These are phyloP conservation scores for Osmanthus fragrans DNA, from an alignment of 257 asterid genomes.

Conservation along the genomic window DNA sequence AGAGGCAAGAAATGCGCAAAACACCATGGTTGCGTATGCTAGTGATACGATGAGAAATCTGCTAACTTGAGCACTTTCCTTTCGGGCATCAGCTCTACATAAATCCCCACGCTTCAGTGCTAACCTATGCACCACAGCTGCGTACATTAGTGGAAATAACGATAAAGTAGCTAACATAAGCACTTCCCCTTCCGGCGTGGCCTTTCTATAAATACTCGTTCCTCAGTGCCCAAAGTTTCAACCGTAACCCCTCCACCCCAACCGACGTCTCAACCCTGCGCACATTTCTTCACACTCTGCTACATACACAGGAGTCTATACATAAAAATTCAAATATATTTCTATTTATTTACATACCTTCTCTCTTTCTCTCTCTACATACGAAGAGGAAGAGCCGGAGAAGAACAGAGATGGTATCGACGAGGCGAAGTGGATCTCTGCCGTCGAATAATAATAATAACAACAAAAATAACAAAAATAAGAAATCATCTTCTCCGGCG, in stretches of 20 bases:
- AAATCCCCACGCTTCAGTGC: too few species aligned
- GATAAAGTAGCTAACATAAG: too few species aligned
- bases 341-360: not conserved
- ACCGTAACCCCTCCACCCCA: not conserved
- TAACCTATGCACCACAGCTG: not conserved
- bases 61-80: not conserved
- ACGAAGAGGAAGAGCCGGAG: slow-evolving; percentile 7
- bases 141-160: not conserved
- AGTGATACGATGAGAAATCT: not conserved
- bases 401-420: slow-evolving; percentile 40
- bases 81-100: too few species aligned
- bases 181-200: not conserved
- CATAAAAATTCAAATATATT: not conserved
- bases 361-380: not conserved
- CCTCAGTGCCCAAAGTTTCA: not conserved
- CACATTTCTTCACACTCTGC: not conserved
- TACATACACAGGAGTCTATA: not conserved
- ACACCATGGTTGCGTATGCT: not conserved
- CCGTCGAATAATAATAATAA: slow-evolving; percentile 29
- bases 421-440: slow-evolving; percentile 53
- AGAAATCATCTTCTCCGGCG: slow-evolving; percentile 35
- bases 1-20: not conserved
- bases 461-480: slow-evolving; percentile 10
- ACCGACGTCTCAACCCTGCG: not conserved
- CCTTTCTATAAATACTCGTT: not conserved